phyloP scores from a whole-genome alignment of 495 filamentous ascomycete species.

The Hapsidospora chrysogenum region DNA sequence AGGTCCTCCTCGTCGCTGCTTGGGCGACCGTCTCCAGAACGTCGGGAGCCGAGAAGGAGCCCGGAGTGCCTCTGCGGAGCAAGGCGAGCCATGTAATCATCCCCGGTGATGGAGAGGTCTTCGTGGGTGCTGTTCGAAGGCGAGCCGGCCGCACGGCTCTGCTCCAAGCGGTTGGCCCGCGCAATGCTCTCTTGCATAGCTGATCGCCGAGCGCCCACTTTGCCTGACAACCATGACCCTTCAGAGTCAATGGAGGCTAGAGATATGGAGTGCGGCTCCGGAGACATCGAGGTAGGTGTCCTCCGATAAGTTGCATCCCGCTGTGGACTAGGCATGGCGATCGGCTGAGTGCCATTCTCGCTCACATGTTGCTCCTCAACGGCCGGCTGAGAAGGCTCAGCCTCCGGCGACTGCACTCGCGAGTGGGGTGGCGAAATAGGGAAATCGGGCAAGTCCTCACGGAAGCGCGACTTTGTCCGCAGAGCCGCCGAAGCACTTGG shows the following conservation, averaged over 20 bases:
- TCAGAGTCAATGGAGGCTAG: slow-evolving; percentile 81
- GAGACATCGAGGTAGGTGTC: slow-evolving; percentile 10
- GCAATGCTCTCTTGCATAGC: slow-evolving; percentile 12
- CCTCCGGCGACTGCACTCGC: slow-evolving; percentile 55
- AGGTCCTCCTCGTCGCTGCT: slow-evolving; percentile 28
- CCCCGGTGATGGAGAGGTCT: slow-evolving; percentile 44
- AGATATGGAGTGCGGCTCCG: slow-evolving; percentile 36
- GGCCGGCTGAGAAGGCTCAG: slow-evolving; percentile 19
- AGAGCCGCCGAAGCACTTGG: slow-evolving; percentile 33
- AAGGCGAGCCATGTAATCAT: slow-evolving; percentile 44
- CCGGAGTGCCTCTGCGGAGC: slow-evolving; percentile 12
- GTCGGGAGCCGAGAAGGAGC: slow-evolving; percentile 11
- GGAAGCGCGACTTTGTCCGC: slow-evolving; percentile 77
- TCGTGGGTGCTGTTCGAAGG: slow-evolving; percentile 31
- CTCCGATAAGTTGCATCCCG: neutral
- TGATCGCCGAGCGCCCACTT: slow-evolving; percentile 22
- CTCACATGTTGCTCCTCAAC: slow-evolving; percentile 9
- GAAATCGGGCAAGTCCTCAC: slow-evolving; percentile 79
- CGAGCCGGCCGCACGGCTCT: slow-evolving; percentile 13
- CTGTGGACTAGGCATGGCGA: slow-evolving; percentile 9
- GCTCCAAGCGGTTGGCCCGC: slow-evolving; percentile 13
- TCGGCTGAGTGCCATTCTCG: neutral
- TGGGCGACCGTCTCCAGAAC: slow-evolving; percentile 32
- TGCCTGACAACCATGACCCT: slow-evolving; percentile 79
- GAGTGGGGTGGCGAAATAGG: slow-evolving; percentile 71